Evolutionary conservation across 129 eudicot genomes (phyloP).

Genomic region (Artemisia tridentata): DNA sequence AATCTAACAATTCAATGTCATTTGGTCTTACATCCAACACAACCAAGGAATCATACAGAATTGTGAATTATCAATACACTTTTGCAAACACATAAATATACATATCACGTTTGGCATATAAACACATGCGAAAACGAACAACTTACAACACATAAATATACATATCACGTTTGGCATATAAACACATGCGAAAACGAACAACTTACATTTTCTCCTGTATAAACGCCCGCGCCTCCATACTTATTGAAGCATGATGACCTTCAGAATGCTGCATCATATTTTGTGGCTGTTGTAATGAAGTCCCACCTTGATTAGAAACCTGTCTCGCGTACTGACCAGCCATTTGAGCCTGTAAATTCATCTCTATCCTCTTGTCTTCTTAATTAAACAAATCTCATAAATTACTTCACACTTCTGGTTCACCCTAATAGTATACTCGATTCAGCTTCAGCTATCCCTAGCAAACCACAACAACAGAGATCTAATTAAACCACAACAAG

Average conservation of each 20-base stretch:
- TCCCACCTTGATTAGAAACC: constrained; percentile 44
- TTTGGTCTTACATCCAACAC: constrained; percentile 2
- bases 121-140: not conserved
- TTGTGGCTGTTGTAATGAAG: constrained; percentile 44
- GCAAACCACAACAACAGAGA: constrained; percentile 13
- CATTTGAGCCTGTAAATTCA: constrained; percentile 61
- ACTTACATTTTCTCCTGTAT: constrained; percentile 47
- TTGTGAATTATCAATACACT: not conserved
- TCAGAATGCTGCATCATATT: constrained; percentile 48
- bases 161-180: constrained; percentile 4
- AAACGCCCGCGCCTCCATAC: constrained; percentile 42
- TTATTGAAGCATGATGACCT: constrained; percentile 30
- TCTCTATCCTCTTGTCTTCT: constrained; percentile 41
- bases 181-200: not conserved
- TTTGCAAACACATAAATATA: constrained; percentile 6
- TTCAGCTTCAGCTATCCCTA: constrained; percentile 22
- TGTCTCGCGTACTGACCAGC: constrained; percentile 60
- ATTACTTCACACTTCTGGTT: constrained; percentile 25
- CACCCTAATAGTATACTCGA: constrained; percentile 7
- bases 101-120: constrained; percentile 4
- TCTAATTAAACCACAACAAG: not conserved
- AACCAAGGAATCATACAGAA: not conserved
- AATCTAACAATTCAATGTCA: not conserved
- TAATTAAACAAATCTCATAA: constrained; percentile 27
- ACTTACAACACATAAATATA: constrained; percentile 38